Conservation (phyloP, 2,329 filamentous ascomycete species). For the Penicillium paneum region DNA sequence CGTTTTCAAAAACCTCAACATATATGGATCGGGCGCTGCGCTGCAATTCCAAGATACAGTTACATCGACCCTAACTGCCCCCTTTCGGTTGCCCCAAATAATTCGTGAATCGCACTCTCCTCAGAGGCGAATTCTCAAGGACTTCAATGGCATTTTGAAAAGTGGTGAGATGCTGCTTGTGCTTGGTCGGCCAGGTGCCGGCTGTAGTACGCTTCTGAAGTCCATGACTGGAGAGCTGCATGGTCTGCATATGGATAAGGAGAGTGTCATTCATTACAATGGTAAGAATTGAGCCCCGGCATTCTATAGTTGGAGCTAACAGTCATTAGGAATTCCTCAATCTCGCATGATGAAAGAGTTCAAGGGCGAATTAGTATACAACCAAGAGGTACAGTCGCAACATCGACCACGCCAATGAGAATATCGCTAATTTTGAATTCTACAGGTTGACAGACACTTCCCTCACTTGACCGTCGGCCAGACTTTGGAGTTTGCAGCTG, state of each 20-base stretch:
- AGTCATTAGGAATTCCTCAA: slow-evolving; percentile 20
- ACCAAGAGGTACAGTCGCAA: slow-evolving; percentile 44
- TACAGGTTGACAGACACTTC: slow-evolving; percentile 75
- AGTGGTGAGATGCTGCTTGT: slow-evolving; percentile 53
- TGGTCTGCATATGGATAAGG: slow-evolving; percentile 67
- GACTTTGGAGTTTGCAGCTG: slow-evolving; percentile 71
- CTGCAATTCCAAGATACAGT: slow-evolving; percentile 27
- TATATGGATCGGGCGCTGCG: slow-evolving; percentile 28
- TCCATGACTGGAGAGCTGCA: slow-evolving; percentile 77
- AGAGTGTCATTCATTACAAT: slow-evolving; percentile 77
- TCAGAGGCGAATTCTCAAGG: slow-evolving; percentile 51
- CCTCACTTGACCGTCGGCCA: slow-evolving; percentile 62
- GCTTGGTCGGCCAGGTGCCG: slow-evolving; percentile 45
- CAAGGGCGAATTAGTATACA: slow-evolving; percentile 38
- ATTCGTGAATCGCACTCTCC: slow-evolving; percentile 16
- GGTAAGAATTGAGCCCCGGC: slow-evolving; percentile 38
- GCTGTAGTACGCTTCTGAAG: slow-evolving; percentile 78
- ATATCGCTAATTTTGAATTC: slow-evolving; percentile 33
- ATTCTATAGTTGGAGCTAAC: neutral
- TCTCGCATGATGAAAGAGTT: slow-evolving; percentile 35
- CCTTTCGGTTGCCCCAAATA: slow-evolving; percentile 17
- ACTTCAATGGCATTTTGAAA: slow-evolving; percentile 58
- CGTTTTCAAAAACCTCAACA: slow-evolving; percentile 22
- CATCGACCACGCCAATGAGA: neutral
- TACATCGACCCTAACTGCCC: slow-evolving; percentile 16